These are phyloP conservation scores for Papiliotrema nemorosa DNA, from an alignment of 1,284 basidiomycete species.

Conservation along the genomic window DNA sequence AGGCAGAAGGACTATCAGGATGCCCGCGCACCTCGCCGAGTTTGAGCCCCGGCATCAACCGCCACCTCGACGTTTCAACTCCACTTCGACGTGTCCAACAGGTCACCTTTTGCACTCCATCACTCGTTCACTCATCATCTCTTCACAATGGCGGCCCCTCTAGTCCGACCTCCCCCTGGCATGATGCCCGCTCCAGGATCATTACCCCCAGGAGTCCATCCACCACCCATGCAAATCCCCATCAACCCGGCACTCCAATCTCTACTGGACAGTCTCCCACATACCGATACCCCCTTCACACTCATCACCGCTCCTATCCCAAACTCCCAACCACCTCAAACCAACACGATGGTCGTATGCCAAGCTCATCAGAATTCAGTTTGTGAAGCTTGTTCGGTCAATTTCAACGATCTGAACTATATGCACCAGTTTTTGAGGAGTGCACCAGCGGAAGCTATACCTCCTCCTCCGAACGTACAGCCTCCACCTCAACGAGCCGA, in stretches of 20 bases:
- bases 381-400: slow-evolving; percentile 65
- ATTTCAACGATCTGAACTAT: slow-evolving; percentile 65
- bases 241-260: slow-evolving; percentile 38
- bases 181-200: neutral
- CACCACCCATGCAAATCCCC: slow-evolving; percentile 21
- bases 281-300: slow-evolving; percentile 29
- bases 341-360: slow-evolving; percentile 53
- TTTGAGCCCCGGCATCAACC: too few species aligned
- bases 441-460: slow-evolving; percentile 67
- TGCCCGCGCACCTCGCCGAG: too few species aligned
- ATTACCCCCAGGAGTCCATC: neutral
- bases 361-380: slow-evolving; percentile 62
- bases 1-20: too few species aligned
- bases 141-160: slow-evolving; percentile 2
- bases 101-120: too few species aligned
- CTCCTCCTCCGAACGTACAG: slow-evolving; percentile 71
- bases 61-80: too few species aligned
- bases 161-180: neutral
- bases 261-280: slow-evolving; percentile 42
- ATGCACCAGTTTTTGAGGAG: slow-evolving; percentile 65
- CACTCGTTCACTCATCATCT: neutral
- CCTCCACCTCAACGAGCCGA: slow-evolving; percentile 63
- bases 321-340: slow-evolving; percentile 28
- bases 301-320: slow-evolving; percentile 28
- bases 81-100: too few species aligned